phyloP scores from a whole-genome alignment of 139 green algal genomes.

The Protoeuglena noctilucae region DNA sequence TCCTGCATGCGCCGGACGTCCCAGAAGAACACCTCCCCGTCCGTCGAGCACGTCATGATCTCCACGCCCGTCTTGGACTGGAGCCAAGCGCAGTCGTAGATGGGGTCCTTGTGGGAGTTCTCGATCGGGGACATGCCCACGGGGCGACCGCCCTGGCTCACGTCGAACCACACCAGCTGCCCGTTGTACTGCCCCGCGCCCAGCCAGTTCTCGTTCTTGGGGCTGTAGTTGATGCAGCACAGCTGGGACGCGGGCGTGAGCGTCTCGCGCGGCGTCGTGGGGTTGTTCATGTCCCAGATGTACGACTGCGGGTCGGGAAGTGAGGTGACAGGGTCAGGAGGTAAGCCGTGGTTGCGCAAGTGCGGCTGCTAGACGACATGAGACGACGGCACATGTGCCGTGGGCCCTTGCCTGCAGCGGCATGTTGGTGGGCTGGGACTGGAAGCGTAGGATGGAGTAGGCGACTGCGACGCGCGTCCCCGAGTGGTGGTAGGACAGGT shows the following conservation, averaged over 20 bases:
- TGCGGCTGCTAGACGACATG: no score
- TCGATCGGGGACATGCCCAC: conserved; percentile 60
- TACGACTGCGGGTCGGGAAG: no score
- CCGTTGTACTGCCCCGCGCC: conserved; percentile 76
- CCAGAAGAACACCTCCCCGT: conserved; percentile 58
- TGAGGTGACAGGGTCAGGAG: no score
- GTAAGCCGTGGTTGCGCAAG: no score
- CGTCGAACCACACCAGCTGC: conserved; percentile 70
- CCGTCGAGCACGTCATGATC: conserved; percentile 53
- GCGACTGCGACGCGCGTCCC: conserved; percentile 40
- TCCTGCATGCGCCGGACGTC: conserved; percentile 60
- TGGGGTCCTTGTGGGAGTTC: conserved; percentile 38
- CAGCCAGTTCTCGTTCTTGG: conserved; percentile 60
- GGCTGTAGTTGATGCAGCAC: conserved; percentile 62
- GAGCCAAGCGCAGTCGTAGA: conserved; percentile 79
- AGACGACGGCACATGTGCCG: no score
- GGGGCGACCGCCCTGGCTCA: conserved; percentile 46
- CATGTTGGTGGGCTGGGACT: conserved; percentile 55
- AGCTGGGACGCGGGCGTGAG: conserved; percentile 58
- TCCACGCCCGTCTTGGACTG: conserved; percentile 85
- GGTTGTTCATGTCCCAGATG: conserved; percentile 79
- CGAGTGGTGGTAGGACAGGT: conserved; percentile 69
- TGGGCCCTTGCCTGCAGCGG: no score
- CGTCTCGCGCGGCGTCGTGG: conserved; percentile 62
- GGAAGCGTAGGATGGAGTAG: conserved; percentile 71